Base-by-base conservation (phyloP, 495 filamentous ascomycete species). In the Trichoderma orchidacearum region DNA sequence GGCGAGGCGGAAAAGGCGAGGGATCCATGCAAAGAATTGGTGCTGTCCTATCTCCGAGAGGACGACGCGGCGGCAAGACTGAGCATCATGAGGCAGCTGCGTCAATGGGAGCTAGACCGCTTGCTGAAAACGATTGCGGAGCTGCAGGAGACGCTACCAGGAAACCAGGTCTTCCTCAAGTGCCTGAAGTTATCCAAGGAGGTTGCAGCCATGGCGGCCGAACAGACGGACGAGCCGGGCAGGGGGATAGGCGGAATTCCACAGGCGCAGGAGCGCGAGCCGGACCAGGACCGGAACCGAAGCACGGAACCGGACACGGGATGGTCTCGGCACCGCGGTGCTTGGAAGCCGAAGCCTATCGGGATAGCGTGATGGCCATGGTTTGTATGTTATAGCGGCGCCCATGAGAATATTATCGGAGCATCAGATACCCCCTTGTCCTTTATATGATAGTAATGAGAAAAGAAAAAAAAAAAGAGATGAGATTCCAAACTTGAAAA, bases 331-430 rank as follows among this genome's bases (percentile, higher is more conserved):
- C 81, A 79, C 64, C 65, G 75, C 54, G 79, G 78, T 2, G 62
- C 65, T 6, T 85, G 82, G 82, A 68, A 71, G 18, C 77, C 79
- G n/a, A 83, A 75, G 63, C 82, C 82, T 1, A 84, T 85, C 59
- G 81, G 81, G 17, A 66, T 80, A 53, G 17, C 51, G 23, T 45
- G 27, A 51, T 17, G 34, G 4, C 6, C n/a, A 15, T 23, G 55
- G 7, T 58, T 34, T 51, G 2, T 34, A 57, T 8, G 38, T 8
- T n/a, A 23, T 11, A 28, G 7, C 2, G 21, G 21, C 27, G 41
- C 18, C 27, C n/a, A n/a, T n/a, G n/a, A n/a, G n/a, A n/a, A n/a
- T n/a, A n/a, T n/a, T n/a, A n/a, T n/a, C n/a, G n/a, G n/a, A n/a
- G 41, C 7, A 27, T 25, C 27, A 17, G 41, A 48, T 9, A 48